phyloP scores from a whole-genome alignment of 352 stramenopile genomes.

The Globisporangium spiculum region DNA sequence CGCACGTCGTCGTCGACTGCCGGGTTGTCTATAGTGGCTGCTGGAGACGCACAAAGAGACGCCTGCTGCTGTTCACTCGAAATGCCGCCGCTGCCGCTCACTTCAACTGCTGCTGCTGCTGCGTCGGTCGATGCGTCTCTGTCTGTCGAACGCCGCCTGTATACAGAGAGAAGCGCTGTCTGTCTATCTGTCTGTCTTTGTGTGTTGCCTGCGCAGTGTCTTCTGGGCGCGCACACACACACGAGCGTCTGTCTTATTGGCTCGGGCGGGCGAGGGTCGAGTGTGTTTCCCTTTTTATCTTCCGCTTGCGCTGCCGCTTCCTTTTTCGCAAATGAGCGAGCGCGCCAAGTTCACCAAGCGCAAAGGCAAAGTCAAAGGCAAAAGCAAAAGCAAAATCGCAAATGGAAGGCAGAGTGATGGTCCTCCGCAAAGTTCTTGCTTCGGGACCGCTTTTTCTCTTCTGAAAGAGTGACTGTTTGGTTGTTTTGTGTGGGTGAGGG shows the following conservation, averaged over 20 bases:
- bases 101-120: slow-evolving; percentile 3
- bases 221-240: not conserved
- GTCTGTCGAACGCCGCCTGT: not conserved
- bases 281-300: slow-evolving; percentile 13
- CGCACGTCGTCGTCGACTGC: slow-evolving; percentile 34
- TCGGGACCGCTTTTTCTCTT: slow-evolving; percentile 1
- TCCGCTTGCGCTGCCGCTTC: slow-evolving; percentile 29
- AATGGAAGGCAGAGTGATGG: slow-evolving; percentile 19
- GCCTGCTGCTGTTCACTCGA: not conserved
- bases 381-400: slow-evolving; percentile 14
- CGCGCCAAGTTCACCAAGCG: slow-evolving; percentile 15
- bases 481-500: slow-evolving; percentile 4
- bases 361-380: too few species aligned
- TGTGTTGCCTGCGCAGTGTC: not conserved
- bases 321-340: slow-evolving; percentile 55
- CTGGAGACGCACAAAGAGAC: not conserved
- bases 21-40: slow-evolving; percentile 42
- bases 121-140: not conserved
- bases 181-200: not conserved
- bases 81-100: not conserved
- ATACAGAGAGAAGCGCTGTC: slow-evolving; percentile 1
- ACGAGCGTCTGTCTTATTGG: not conserved
- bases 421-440: not conserved
- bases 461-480: slow-evolving; percentile 18
- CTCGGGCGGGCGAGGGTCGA: not conserved